phyloP scores from a whole-genome alignment of 1,284 basidiomycete genomes.

The Grifola frondosa region DNA sequence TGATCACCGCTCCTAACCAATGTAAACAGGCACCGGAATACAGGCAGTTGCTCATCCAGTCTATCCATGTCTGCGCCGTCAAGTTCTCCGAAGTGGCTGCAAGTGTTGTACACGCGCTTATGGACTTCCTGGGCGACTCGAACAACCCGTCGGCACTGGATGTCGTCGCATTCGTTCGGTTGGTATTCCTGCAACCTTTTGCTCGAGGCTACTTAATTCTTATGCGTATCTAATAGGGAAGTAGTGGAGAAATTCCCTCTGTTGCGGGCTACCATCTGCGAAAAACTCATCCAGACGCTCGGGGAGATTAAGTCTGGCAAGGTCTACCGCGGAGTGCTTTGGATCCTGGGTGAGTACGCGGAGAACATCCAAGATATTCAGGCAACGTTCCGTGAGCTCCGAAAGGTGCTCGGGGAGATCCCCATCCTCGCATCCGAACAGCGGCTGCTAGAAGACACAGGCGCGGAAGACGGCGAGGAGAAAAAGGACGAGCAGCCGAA shows the following conservation, averaged over 20 bases:
- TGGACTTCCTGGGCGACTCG: conserved; percentile 98
- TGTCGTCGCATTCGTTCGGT: conserved; percentile 94
- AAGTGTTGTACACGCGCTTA: conserved; percentile 94
- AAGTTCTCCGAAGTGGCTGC: conserved; percentile 98
- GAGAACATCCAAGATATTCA: conserved; percentile 68
- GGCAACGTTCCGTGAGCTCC: conserved; percentile 76
- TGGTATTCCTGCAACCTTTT: conserved; percentile 20
- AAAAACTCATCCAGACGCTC: conserved; percentile 85
- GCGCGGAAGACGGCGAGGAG: conserved; percentile 36
- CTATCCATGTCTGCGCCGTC: conserved; percentile 95
- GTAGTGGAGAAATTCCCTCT: conserved; percentile 98
- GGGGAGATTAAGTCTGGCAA: conserved; percentile 95
- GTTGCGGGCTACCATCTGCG: conserved; percentile 82
- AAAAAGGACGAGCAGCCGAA: conserved; percentile 45
- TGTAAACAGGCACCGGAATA: conserved; percentile 85
- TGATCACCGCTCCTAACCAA: conserved; percentile 7
- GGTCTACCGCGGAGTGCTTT: conserved; percentile 94
- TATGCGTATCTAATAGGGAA: no score
- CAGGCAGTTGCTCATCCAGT: conserved; percentile 95
- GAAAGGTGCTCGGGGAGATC: conserved; percentile 92
- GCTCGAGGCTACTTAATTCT: background rate
- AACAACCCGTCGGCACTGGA: conserved; percentile 95
- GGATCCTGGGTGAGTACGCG: conserved; percentile 98
- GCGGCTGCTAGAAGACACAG: conserved; percentile 74
- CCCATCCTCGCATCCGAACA: conserved; percentile 94